Evolutionary conservation across 192 early-diverging fungal genomes (phyloP).

Genomic region (Coemansia asiatica): DNA sequence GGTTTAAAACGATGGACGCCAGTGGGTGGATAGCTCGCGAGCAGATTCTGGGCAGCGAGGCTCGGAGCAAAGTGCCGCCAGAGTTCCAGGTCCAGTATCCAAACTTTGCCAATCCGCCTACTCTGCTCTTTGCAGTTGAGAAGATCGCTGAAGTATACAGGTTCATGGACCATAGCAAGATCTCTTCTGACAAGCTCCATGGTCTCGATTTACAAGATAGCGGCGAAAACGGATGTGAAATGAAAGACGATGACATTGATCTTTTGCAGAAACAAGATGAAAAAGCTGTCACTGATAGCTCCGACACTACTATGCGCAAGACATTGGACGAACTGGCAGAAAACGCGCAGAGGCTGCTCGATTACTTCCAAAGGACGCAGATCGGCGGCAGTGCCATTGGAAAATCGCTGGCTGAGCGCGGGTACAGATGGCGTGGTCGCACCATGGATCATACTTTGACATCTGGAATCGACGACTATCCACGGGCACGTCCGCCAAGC

Average conservation of each 20-base stretch:
- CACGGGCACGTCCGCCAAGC: conserved; percentile 72
- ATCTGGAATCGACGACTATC: conserved; percentile 93
- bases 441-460: conserved; percentile 82
- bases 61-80: conserved; percentile 80
- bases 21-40: conserved; percentile 93
- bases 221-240: not conserved
- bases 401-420: conserved; percentile 56
- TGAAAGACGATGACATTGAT: not conserved
- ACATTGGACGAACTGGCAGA: conserved; percentile 61
- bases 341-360: conserved; percentile 66
- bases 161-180: conserved; percentile 7
- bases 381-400: conserved; percentile 61
- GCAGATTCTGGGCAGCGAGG: conserved; percentile 92
- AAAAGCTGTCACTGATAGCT: conserved; percentile 4
- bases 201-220: conserved; percentile 2
- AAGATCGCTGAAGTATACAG: conserved; percentile 63
- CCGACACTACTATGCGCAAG: conserved; percentile 52
- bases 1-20: conserved; percentile 74
- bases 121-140: conserved; percentile 70
- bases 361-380: conserved; percentile 83
- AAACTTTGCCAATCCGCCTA: conserved; percentile 92
- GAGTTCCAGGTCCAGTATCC: conserved; percentile 94
- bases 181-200: not conserved
- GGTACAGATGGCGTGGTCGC: conserved; percentile 89
- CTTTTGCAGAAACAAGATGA: not conserved